Conservation (phyloP, 441 rosid genomes). For the Populus hybrid region DNA sequence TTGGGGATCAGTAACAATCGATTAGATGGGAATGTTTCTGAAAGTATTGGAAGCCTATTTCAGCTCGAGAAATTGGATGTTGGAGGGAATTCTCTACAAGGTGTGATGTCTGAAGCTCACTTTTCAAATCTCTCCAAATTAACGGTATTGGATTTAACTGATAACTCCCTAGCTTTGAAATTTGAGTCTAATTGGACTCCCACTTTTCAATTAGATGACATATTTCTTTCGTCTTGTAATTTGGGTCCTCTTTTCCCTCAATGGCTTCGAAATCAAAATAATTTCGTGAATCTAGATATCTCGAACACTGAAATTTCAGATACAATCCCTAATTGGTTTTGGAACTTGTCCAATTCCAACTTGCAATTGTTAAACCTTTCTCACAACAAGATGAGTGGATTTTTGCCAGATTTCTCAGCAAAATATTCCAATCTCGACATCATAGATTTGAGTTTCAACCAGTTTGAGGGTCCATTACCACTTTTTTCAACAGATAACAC, state of each 20-base stretch:
- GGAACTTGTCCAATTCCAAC: neutral
- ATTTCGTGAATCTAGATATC: neutral
- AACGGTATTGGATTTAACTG: no score
- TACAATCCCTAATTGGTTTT: neutral
- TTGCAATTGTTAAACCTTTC: neutral
- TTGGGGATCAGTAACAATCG: neutral
- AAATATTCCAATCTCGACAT: no score
- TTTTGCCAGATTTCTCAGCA: neutral
- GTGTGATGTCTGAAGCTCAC: neutral
- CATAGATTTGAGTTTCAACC: slow-evolving; percentile 20
- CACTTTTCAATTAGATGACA: no score
- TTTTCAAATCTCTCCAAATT: neutral
- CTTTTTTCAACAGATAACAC: neutral
- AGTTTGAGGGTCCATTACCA: slow-evolving; percentile 24
- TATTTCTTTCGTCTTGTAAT: no score
- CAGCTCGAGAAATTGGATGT: neutral
- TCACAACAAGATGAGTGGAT: neutral
- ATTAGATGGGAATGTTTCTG: neutral
- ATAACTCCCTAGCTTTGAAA: no score
- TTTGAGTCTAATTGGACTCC: no score
- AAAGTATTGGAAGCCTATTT: neutral
- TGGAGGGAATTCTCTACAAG: neutral
- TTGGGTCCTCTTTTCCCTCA: no score
- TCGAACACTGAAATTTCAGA: neutral
- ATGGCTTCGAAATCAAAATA: no score